Evolutionary conservation across 2,329 filamentous ascomycete genomes (phyloP).

Genomic region (Paecilomyces formosus): DNA sequence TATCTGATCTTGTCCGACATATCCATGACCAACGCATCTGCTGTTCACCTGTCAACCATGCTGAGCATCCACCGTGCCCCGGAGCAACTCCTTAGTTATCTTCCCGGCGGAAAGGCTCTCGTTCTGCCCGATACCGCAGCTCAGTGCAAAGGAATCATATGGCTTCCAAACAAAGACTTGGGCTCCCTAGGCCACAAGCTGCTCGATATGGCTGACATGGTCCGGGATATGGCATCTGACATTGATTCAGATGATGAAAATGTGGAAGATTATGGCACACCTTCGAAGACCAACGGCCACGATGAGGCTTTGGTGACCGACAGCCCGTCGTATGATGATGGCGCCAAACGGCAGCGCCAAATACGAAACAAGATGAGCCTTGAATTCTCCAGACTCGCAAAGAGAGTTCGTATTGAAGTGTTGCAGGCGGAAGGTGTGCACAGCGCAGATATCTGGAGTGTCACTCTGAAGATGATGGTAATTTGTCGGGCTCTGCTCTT

Average conservation of each 20-base stretch:
- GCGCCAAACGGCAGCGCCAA: constrained; percentile 11
- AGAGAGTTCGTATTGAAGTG: constrained; percentile 21
- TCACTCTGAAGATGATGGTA: constrained; percentile 20
- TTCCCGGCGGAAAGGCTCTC: constrained; percentile 19
- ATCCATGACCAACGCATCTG: constrained; percentile 14
- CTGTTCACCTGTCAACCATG: constrained; percentile 22
- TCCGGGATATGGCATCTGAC: constrained; percentile 6
- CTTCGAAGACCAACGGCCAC: background rate
- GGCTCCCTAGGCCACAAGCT: constrained; percentile 10
- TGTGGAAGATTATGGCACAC: background rate
- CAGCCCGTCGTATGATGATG: constrained; percentile 1
- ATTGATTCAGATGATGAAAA: constrained; percentile 6
- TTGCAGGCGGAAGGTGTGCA: constrained; percentile 17
- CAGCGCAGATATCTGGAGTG: constrained; percentile 19
- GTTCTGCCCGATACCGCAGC: constrained; percentile 10
- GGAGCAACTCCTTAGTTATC: constrained; percentile 20
- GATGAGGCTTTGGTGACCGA: background rate
- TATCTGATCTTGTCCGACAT: constrained; percentile 21
- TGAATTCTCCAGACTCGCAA: constrained; percentile 18
- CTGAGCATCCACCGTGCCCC: constrained; percentile 19
- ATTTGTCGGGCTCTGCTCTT: constrained; percentile 21
- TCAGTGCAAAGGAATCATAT: constrained; percentile 20
- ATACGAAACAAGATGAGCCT: constrained; percentile 15
- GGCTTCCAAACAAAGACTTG: constrained; percentile 17
- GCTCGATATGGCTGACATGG: constrained; percentile 12